Evolutionary conservation across 2,329 filamentous ascomycete genomes (phyloP), one percentile per base, ranked within the genome.

Genomic region (Keithomyces neogunnii): DNA sequence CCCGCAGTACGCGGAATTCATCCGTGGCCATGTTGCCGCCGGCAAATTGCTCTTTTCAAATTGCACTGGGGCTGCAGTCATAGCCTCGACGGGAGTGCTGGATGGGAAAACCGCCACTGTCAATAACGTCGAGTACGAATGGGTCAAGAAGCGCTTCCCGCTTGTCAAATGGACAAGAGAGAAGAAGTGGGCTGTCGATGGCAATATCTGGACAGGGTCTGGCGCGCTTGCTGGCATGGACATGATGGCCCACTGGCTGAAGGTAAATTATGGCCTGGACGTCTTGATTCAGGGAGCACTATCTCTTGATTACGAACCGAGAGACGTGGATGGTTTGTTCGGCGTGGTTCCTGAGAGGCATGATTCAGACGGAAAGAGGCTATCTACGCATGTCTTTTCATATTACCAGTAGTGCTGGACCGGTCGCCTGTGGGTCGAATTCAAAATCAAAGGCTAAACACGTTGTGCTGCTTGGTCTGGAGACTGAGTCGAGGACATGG

Each of bases 211-310:
- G 73, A 75, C 73, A 3, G 68, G 67, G 0, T 66, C 65, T 1
- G 73, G 73, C 13, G 70, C 73, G 0, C 59, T 69, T 26, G 71
- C 73, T 7, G 73, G 72, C 0, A 74, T 73, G 60, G 73, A 74
- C 26, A 69, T 70, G 64, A 54, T 69, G 50, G 58, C 69, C 7
- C 62, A 70, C 33, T 73, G 69, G 67, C 51, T 73, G 1, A 67
- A 66, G 45, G 59, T 66, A 45, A 63, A 57, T 2, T 68, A 58
- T 55, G 67, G 67, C 0, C 31, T 60, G 13, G 60, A 64, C 5
- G 52, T 67, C 19, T 55, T 66, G 29, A 57, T 38, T 2, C 10
- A 52, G 5, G 57, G 60, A 3, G 45, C 56, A 2, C 49, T 57
- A 29, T 50, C 48, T 0, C 55, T 69, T 38, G 69, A 71, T 44